Percentiles rank a stretch among this genome's conserved stretches.
Conservation (phyloP, 441 rosid species). For the Populus trichocarpa region DNA sequence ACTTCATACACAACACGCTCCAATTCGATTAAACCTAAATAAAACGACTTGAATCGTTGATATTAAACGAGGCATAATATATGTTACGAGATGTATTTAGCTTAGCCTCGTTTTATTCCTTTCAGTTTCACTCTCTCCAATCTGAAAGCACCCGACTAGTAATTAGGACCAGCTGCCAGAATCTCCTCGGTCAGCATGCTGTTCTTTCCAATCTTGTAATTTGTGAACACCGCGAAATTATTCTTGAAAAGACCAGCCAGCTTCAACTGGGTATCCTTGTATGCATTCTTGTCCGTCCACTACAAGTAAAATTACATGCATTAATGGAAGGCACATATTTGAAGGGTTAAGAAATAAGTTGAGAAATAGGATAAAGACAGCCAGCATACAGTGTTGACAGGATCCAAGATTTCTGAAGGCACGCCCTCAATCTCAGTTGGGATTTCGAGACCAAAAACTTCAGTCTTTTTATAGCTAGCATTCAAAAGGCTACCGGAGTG, state of each 20-base stretch:
- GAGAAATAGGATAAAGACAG: not conserved
- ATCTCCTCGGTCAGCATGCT: slow-evolving; percentile 68
- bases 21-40: not conserved
- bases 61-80: not conserved
- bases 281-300: slow-evolving; percentile 78
- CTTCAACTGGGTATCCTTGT: slow-evolving; percentile 63
- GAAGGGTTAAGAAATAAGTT: not conserved
- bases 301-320: slow-evolving; percentile 19
- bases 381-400: slow-evolving; percentile 58
- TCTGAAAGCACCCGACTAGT: slow-evolving; percentile 22
- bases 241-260: slow-evolving; percentile 76
- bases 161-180: slow-evolving; percentile 69
- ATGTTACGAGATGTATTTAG: not conserved
- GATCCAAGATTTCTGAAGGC: slow-evolving; percentile 78
- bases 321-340: not conserved
- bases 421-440: slow-evolving; percentile 70
- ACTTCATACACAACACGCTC: not conserved
- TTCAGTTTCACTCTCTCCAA: not conserved
- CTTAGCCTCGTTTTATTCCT: not conserved
- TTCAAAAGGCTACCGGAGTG: slow-evolving; percentile 70
- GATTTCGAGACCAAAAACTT: slow-evolving; percentile 79
- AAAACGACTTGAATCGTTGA: too few relatives aligned
- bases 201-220: slow-evolving; percentile 68
- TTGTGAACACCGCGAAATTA: slow-evolving; percentile 66
- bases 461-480: slow-evolving; percentile 60